A percentile compares a stretch with the other conserved stretches of the same genome.
Conservation (phyloP, 202 grass and related monocot genomes). For the Zoysia matrella region DNA sequence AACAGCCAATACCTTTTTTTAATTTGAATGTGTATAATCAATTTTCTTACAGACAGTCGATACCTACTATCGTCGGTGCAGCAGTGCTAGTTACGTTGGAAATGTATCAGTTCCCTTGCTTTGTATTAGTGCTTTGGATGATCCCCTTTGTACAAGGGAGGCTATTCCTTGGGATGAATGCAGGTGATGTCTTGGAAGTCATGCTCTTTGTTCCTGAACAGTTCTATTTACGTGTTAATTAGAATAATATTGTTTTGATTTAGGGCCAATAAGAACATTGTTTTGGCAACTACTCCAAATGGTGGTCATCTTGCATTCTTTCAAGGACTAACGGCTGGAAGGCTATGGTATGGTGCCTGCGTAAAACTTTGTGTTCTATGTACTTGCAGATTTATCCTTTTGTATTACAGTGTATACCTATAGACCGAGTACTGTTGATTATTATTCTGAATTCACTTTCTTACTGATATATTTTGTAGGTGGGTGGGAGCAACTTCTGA, state of each 20-base stretch:
- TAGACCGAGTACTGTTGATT: neutral
- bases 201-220: constrained; percentile 16
- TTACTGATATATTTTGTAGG: constrained; percentile 64
- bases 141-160: constrained; percentile 42
- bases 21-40: constrained; percentile 10
- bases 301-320: constrained; percentile 97
- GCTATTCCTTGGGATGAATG: constrained; percentile 98
- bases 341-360: constrained; percentile 60
- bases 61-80: constrained; percentile 92
- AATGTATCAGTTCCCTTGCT: constrained; percentile 39
- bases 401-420: neutral
- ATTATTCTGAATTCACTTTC: constrained; percentile 13
- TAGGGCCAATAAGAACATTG: constrained; percentile 92
- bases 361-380: constrained; percentile 26
- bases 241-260: constrained; percentile 51
- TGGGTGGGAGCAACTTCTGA: constrained; percentile 83
- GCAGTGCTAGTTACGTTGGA: constrained; percentile 81
- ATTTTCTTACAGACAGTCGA: constrained; percentile 83
- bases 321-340: constrained; percentile 79
- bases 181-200: constrained; percentile 61
- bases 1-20: constrained; percentile 23
- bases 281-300: constrained; percentile 93
- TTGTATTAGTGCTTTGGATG: no score
- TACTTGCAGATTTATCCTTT: constrained; percentile 24
- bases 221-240: constrained; percentile 19